Percentiles rank a stretch among this genome's conserved stretches.
phyloP scores from a whole-genome alignment of 2,329 filamentous ascomycete species.

The Nannizziopsis barbatae region DNA sequence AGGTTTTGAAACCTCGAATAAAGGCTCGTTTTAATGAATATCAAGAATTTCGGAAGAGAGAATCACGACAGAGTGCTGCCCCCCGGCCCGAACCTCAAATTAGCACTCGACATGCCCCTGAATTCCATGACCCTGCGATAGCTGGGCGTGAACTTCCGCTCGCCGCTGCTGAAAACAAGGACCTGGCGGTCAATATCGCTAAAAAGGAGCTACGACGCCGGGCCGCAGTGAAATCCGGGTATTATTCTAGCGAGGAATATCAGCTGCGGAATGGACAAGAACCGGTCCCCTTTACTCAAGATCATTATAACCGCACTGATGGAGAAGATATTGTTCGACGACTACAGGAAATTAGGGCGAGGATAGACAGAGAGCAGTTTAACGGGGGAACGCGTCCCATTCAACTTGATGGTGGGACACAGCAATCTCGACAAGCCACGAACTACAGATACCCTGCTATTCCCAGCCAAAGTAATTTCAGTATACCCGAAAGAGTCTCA shows the following conservation, averaged over 20 bases:
- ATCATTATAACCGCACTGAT: background rate
- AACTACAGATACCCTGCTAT: slow-evolving; percentile 36
- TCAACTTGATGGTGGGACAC: background rate
- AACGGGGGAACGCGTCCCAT: background rate
- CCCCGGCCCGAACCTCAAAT: slow-evolving; percentile 10
- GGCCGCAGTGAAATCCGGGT: slow-evolving; percentile 21
- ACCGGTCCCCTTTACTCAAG: background rate
- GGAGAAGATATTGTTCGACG: slow-evolving; percentile 13
- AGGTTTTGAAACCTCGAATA: slow-evolving; percentile 68
- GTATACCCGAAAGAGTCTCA: slow-evolving; percentile 18
- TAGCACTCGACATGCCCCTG: background rate
- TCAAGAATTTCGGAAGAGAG: slow-evolving; percentile 41
- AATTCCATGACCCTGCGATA: slow-evolving; percentile 47
- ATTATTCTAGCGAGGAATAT: slow-evolving; percentile 5
- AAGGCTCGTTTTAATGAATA: slow-evolving; percentile 60
- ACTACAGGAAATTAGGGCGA: slow-evolving; percentile 21
- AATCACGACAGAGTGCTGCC: slow-evolving; percentile 30
- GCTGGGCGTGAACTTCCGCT: slow-evolving; percentile 50
- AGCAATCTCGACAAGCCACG: background rate
- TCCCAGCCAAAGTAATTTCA: slow-evolving; percentile 27
- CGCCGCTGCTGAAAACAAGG: slow-evolving; percentile 58
- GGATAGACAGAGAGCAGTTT: slow-evolving; percentile 14
- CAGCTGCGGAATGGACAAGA: background rate
- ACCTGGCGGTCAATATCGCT: slow-evolving; percentile 66
- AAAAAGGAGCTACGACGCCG: slow-evolving; percentile 59